phyloP scores from a whole-genome alignment of 2,329 filamentous ascomycete species.

The Boeremia exigua region DNA sequence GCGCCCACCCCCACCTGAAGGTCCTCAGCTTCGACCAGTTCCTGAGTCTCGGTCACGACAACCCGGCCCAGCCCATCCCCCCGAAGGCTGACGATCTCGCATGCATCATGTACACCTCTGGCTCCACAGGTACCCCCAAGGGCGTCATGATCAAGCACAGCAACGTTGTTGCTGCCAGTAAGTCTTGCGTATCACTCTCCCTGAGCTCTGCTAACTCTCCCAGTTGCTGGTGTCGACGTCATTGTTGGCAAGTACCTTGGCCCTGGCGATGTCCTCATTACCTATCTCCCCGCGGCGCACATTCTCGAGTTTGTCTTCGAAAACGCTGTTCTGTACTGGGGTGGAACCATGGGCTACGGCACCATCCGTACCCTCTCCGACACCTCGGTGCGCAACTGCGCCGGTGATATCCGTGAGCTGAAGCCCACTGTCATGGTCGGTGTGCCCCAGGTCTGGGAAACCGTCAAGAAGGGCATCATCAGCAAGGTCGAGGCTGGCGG shows the following conservation, averaged over 20 bases:
- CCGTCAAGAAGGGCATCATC: constrained; percentile 92
- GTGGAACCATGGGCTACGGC: constrained; percentile 91
- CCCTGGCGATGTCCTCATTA: constrained; percentile 78
- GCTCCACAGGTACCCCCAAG: constrained; percentile 87
- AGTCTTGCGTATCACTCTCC: constrained; percentile 39
- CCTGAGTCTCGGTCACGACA: constrained; percentile 64
- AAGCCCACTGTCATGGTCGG: constrained; percentile 88
- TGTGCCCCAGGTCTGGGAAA: constrained; percentile 97
- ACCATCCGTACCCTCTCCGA: constrained; percentile 90
- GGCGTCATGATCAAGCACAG: constrained; percentile 84
- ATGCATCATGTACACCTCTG: constrained; percentile 84
- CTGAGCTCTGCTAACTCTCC: constrained; percentile 17
- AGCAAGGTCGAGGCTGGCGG: constrained; percentile 76
- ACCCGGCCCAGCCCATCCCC: constrained; percentile 72
- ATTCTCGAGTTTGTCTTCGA: constrained; percentile 97
- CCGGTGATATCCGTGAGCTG: constrained; percentile 92
- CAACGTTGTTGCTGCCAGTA: constrained; percentile 78
- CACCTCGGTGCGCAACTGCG: constrained; percentile 82
- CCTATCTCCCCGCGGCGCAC: constrained; percentile 92
- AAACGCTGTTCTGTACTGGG: constrained; percentile 86
- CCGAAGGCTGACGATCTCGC: constrained; percentile 78
- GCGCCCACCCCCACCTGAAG: constrained; percentile 59
- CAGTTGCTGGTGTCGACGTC: constrained; percentile 77
- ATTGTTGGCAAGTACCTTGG: constrained; percentile 80
- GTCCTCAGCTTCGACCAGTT: constrained; percentile 64